Evolutionary conservation across 768 basidiomycete genomes (phyloP), one percentile per base, ranked within the genome.

Genomic region (Strobilomyces confusus): DNA sequence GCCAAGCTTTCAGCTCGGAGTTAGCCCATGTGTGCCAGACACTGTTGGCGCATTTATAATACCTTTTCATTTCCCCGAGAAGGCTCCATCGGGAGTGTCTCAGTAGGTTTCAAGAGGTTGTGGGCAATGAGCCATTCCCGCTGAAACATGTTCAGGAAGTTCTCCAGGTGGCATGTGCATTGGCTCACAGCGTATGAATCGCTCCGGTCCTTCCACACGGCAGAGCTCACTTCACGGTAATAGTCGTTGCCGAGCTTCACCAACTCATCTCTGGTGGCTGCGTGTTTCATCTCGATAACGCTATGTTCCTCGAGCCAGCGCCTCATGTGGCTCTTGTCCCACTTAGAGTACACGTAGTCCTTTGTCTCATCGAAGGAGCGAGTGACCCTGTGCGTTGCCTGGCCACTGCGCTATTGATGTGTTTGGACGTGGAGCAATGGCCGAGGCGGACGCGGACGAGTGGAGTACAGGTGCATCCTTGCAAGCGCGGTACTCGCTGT

Each of bases 331-430:
- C 77, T 86, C 59, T 95, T 90, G 51, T 88, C 84, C 95, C 95
- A 97, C 0, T 87, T 81, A 0, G 89, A 92, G 69, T 89, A 95
- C 17, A 94, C 72, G 60, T 93, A 95, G 67, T 98, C 94, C 66
- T 84, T 90, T 29, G 83, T 69, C 54, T 88, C 81, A 56, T 94
- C 87, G 20, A 92, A 66, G 25, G 72, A 72, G 22, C 75, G 72
- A 9, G 67, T 69, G 12, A 75, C 80, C 2, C 78, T 75, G 15
- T 77, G 71, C 1, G 84, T 81, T 3, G 84, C 81, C 55, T 82
- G 78, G 81, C 73, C 14, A 72, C 74, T 2, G 76, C 50, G 45
- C 70, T 78, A 9, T 75, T 72, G 15, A 72, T 60, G 38, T 71
- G 73, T 58, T 73, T 66, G 15, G 73, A 72, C 5, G 75, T 70